phyloP scores from a whole-genome alignment of 31 red algal genomes.

The Endocladia muricata region DNA sequence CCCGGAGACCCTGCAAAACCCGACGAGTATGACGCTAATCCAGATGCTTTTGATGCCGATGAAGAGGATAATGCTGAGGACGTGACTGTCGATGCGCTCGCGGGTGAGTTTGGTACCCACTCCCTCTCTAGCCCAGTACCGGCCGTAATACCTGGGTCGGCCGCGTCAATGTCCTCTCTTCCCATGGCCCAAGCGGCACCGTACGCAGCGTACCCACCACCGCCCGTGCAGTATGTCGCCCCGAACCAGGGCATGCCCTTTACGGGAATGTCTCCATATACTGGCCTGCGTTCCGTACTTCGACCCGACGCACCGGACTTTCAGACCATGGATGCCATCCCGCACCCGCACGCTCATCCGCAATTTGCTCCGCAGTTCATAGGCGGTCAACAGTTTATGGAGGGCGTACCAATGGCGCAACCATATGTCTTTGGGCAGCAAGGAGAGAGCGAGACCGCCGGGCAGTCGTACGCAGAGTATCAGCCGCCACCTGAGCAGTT shows the following conservation, averaged over 20 bases:
- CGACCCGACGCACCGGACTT: not conserved
- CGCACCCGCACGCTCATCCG: not conserved
- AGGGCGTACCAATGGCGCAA: not conserved
- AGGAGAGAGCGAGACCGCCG: no score
- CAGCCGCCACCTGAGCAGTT: no score
- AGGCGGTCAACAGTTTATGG: not conserved
- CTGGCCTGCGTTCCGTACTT: not conserved
- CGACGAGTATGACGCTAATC: not conserved
- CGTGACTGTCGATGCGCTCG: not conserved
- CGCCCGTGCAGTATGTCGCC: not conserved
- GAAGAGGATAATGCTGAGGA: not conserved
- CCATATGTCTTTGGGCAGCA: no score
- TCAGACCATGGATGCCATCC: not conserved
- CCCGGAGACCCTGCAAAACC: not conserved
- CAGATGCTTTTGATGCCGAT: not conserved
- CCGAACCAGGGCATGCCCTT: not conserved
- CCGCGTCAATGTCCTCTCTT: not conserved
- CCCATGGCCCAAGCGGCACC: not conserved
- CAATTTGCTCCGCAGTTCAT: slow-evolving; percentile 2
- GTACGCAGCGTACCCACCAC: not conserved
- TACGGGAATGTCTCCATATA: not conserved
- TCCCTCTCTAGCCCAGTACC: not conserved
- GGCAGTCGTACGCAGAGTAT: no score
- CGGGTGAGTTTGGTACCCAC: not conserved
- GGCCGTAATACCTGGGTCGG: not conserved